These are phyloP conservation scores for Incumbomyces delicatus DNA, from an alignment of 2,329 filamentous ascomycete genomes.

Conservation along the genomic window DNA sequence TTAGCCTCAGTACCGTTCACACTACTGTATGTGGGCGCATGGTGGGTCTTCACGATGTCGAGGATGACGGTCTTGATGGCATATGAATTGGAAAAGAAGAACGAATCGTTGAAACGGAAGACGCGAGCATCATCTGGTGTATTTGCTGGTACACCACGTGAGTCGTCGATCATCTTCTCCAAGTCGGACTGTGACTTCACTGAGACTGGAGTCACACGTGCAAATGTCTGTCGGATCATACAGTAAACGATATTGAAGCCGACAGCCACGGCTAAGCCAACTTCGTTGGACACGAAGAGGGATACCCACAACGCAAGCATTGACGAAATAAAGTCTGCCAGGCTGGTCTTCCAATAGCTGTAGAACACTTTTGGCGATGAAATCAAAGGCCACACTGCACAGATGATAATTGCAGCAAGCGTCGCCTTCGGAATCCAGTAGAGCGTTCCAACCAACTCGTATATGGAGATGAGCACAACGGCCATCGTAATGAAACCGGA, in stretches of 20 bases:
- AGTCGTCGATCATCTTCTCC: constrained; percentile 20
- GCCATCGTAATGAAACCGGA: constrained; percentile 52
- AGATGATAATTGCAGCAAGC: constrained; percentile 57
- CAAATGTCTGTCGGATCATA: constrained; percentile 50
- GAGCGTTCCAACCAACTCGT: constrained; percentile 49
- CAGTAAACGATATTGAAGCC: constrained; percentile 56
- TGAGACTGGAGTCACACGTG: constrained; percentile 28
- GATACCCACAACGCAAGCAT: constrained; percentile 58
- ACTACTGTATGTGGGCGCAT: constrained; percentile 32
- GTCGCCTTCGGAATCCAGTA: constrained; percentile 61
- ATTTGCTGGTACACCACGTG: constrained; percentile 13
- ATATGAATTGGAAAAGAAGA: constrained; percentile 55
- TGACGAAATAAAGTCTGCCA: constrained; percentile 54
- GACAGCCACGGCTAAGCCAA: constrained; percentile 50
- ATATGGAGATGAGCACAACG: constrained; percentile 53
- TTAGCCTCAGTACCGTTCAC: constrained; percentile 28
- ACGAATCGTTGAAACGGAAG: constrained; percentile 47
- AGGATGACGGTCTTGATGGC: constrained; percentile 41
- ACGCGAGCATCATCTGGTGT: constrained; percentile 43
- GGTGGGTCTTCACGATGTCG: constrained; percentile 41
- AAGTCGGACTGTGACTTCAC: constrained; percentile 24
- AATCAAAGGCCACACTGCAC: constrained; percentile 54
- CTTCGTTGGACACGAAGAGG: constrained; percentile 50
- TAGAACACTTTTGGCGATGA: constrained; percentile 51
- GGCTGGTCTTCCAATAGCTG: constrained; percentile 54